These are phyloP conservation scores for Zychaea mexicana DNA, from an alignment of 371 early-diverging fungal species.

Conservation along the genomic window DNA sequence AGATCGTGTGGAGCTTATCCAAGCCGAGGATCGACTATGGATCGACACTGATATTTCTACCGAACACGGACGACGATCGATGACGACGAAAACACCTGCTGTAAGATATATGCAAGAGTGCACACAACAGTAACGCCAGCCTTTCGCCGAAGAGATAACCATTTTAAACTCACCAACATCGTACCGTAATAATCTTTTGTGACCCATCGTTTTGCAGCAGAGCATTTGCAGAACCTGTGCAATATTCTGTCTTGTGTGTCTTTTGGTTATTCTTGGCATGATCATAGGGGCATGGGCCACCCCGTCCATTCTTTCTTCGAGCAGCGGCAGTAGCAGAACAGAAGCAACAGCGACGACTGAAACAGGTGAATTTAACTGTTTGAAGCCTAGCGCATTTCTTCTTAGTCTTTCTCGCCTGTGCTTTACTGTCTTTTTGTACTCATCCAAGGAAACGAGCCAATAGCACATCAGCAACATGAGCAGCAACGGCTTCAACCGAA, in stretches of 20 bases:
- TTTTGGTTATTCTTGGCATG: constrained; percentile 6
- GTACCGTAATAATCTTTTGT: too few relatives aligned
- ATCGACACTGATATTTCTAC: background rate
- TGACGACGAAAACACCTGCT: background rate
- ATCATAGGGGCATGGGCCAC: constrained; percentile 10
- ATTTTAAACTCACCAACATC: background rate
- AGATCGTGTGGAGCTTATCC: constrained; percentile 1
- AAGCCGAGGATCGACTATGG: background rate
- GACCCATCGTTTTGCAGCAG: background rate
- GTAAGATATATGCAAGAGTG: background rate
- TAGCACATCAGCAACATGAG: too few relatives aligned
- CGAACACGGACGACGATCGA: background rate
- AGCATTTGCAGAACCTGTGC: background rate
- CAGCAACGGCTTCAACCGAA: constrained; percentile 35
- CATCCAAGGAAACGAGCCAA: too few relatives aligned
- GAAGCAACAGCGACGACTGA: background rate
- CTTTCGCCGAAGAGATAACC: too few relatives aligned
- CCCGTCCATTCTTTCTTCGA: background rate
- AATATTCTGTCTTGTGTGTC: background rate
- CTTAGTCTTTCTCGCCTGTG: too few relatives aligned
- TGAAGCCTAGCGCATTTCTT: background rate
- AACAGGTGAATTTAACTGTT: background rate
- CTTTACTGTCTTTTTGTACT: too few relatives aligned
- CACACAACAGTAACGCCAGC: background rate
- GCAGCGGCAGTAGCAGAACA: background rate